Percentiles rank a stretch among this genome's conserved stretches.
phyloP scores from a whole-genome alignment of 148 eudicot genomes.

The Nepenthes gracilis region DNA sequence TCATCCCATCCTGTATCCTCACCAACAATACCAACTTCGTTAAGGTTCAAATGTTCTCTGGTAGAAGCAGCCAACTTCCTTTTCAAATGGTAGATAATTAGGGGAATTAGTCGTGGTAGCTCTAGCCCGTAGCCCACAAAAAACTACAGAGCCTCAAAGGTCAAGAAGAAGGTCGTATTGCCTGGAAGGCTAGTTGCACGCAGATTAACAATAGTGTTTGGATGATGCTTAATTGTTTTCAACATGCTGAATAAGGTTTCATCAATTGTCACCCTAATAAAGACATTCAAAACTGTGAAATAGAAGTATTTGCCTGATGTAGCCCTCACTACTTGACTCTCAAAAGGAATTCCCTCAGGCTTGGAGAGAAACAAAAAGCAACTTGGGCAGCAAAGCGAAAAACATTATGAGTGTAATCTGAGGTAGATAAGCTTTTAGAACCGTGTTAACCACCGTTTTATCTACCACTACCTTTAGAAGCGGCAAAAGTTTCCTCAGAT shows the following conservation, averaged over 20 bases:
- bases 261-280: slow-evolving; percentile 73
- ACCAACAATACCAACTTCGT: no score
- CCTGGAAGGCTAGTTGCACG: slow-evolving; percentile 58
- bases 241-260: slow-evolving; percentile 44
- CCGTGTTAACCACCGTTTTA: slow-evolving; percentile 30
- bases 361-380: slow-evolving; percentile 70
- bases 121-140: slow-evolving; percentile 84
- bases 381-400: slow-evolving; percentile 68
- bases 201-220: slow-evolving; percentile 8
- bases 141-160: slow-evolving; percentile 86
- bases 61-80: slow-evolving; percentile 21
- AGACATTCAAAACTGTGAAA: slow-evolving; percentile 69
- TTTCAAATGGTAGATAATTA: slow-evolving; percentile 68
- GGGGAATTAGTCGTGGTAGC: slow-evolving; percentile 60
- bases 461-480: slow-evolving; percentile 50
- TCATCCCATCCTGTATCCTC: no score
- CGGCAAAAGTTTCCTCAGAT: slow-evolving; percentile 55
- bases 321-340: slow-evolving; percentile 72
- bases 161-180: slow-evolving; percentile 87
- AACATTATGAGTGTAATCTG: slow-evolving; percentile 69
- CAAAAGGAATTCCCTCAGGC: slow-evolving; percentile 68
- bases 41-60: no score
- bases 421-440: slow-evolving; percentile 79
- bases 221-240: slow-evolving; percentile 31
- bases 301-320: slow-evolving; percentile 92